Evolutionary conservation across 805 yeast species (phyloP).

Genomic region (Suhomyces sp.): DNA sequence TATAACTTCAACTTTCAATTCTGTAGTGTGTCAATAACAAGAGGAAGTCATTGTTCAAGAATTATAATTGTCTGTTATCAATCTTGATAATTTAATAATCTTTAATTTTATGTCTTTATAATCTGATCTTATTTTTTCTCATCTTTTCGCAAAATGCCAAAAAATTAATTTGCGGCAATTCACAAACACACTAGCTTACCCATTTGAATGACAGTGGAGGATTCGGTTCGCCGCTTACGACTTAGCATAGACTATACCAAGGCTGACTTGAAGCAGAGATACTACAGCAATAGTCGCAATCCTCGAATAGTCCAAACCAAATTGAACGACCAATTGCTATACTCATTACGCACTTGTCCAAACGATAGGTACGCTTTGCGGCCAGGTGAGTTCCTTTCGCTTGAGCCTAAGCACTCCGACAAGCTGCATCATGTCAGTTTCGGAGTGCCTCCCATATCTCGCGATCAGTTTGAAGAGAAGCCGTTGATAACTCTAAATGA

Average conservation of each 20-base stretch:
- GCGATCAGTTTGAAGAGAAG: not conserved
- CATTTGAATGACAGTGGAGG: not conserved
- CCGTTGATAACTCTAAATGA: not conserved
- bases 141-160: not conserved
- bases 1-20: conserved; percentile 1
- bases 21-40: not conserved
- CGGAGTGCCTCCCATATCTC: not conserved
- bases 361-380: conserved; percentile 27
- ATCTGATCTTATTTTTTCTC: not conserved
- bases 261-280: conserved; percentile 34
- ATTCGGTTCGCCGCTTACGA: conserved; percentile 21
- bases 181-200: not conserved
- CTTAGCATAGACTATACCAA: conserved; percentile 31
- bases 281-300: conserved; percentile 36
- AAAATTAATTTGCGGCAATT: not conserved
- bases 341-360: conserved; percentile 39
- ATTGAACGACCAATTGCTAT: conserved; percentile 29
- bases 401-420: conserved; percentile 5
- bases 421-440: not conserved
- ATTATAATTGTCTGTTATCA: too few species aligned
- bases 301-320: conserved; percentile 38
- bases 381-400: conserved; percentile 31
- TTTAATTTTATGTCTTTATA: too few species aligned
- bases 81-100: not conserved
- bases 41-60: too few species aligned